These are phyloP conservation scores for Styphnolobium japonicum DNA, from an alignment of 306 rosid species.

Conservation along the genomic window DNA sequence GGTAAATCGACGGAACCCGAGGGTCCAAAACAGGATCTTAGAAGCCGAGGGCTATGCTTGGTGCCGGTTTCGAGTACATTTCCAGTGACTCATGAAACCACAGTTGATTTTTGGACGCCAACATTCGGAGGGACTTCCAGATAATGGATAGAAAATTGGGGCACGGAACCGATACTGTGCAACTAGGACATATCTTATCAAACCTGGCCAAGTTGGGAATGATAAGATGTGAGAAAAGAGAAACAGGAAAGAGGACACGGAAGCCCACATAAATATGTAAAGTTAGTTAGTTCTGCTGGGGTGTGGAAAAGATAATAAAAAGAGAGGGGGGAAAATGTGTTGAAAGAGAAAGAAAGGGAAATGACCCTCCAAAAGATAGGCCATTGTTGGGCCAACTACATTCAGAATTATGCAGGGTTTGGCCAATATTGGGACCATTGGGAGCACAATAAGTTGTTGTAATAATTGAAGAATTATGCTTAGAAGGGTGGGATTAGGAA, in stretches of 20 bases:
- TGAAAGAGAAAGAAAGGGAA: constrained; percentile 48
- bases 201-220: constrained; percentile 70
- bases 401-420: constrained; percentile 67
- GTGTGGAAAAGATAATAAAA: constrained; percentile 30
- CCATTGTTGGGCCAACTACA: constrained; percentile 57
- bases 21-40: constrained; percentile 79
- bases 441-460: constrained; percentile 43
- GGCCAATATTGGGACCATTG: constrained; percentile 59
- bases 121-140: constrained; percentile 83
- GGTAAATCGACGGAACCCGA: constrained; percentile 74
- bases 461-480: constrained; percentile 69
- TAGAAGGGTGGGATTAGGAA: constrained; percentile 50
- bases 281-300: constrained; percentile 35
- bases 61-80: constrained; percentile 93
- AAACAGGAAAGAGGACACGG: constrained; percentile 28
- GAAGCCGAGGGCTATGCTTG: constrained; percentile 90
- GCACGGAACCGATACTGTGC: constrained; percentile 28
- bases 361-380: constrained; percentile 53
- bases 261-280: constrained; percentile 50
- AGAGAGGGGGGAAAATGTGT: constrained; percentile 12
- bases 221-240: constrained; percentile 44
- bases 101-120: constrained; percentile 97
- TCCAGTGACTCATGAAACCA: constrained; percentile 82
- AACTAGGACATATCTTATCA: constrained; percentile 57
- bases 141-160: constrained; percentile 35